Percentiles rank a stretch among this genome's conserved stretches.
These are phyloP conservation scores for Aspergillus pseudoterreus DNA, from an alignment of 2,329 filamentous ascomycete genomes.

Conservation along the genomic window DNA sequence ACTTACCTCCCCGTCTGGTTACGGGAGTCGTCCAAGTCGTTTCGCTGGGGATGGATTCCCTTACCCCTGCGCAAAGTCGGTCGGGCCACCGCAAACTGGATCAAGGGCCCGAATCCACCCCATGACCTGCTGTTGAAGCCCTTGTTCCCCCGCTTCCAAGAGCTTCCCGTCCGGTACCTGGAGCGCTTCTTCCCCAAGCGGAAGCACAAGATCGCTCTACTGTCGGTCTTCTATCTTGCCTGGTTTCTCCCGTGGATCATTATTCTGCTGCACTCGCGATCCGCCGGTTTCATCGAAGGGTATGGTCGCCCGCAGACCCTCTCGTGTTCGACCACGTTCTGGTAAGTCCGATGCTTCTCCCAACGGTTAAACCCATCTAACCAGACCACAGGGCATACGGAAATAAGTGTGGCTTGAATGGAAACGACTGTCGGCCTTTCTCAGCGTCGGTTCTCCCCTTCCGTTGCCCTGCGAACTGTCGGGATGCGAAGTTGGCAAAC, in stretches of 20 bases:
- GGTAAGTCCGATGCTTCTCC: constrained; percentile 27
- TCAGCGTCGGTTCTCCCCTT: constrained; percentile 51
- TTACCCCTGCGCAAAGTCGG: constrained; percentile 43
- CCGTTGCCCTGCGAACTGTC: constrained; percentile 55
- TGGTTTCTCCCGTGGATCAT: constrained; percentile 49
- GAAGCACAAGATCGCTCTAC: constrained; percentile 42
- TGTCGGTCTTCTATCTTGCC: constrained; percentile 41
- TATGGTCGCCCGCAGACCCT: constrained; percentile 45
- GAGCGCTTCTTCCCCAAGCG: constrained; percentile 44
- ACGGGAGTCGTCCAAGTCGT: constrained; percentile 45
- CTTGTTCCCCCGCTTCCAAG: constrained; percentile 45
- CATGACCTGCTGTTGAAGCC: constrained; percentile 44
- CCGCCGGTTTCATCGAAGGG: constrained; percentile 46
- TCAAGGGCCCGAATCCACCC: constrained; percentile 47
- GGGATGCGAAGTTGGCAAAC: constrained; percentile 44
- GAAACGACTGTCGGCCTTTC: constrained; percentile 55
- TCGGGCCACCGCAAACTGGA: constrained; percentile 42
- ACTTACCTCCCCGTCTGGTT: constrained; percentile 44
- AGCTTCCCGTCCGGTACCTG: constrained; percentile 43
- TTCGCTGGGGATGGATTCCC: constrained; percentile 48
- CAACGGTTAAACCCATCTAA: neutral
- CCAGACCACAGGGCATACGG: constrained; percentile 31
- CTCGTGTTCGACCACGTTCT: constrained; percentile 45
- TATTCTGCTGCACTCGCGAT: constrained; percentile 43
- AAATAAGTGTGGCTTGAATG: constrained; percentile 52